Percentiles rank a stretch among this genome's conserved stretches.
Evolutionary conservation across 768 basidiomycete species (phyloP).

Genomic region (Auricularia auricula-judae): DNA sequence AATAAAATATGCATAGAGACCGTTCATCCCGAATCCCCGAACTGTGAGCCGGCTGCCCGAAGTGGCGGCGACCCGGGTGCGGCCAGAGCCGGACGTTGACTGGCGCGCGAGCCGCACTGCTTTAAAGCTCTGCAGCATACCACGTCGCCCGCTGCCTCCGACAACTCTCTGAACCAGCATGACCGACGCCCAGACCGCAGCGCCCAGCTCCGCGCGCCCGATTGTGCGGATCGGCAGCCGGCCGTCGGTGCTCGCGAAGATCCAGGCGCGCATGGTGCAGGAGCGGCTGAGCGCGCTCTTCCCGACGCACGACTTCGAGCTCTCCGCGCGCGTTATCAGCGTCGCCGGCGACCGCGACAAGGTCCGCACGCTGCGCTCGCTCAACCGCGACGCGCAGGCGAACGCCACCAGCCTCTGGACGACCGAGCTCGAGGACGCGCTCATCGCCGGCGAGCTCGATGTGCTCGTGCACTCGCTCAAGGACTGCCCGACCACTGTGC

Average conservation of each 20-base stretch:
- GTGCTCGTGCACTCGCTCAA: slow-evolving; percentile 90
- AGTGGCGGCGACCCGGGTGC: too few species aligned
- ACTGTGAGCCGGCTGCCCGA: too few species aligned
- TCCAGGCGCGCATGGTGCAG: slow-evolving; percentile 78
- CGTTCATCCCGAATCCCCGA: too few species aligned
- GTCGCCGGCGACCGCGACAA: slow-evolving; percentile 77
- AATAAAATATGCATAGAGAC: too few species aligned
- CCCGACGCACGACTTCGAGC: slow-evolving; percentile 36
- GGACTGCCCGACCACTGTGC: slow-evolving; percentile 84
- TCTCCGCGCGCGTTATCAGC: slow-evolving; percentile 27
- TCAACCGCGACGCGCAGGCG: neutral
- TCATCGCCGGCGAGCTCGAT: slow-evolving; percentile 65
- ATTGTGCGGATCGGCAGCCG: neutral
- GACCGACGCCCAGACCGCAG: neutral
- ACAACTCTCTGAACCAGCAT: neutral
- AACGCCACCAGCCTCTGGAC: slow-evolving; percentile 89
- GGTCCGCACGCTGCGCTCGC: slow-evolving; percentile 18
- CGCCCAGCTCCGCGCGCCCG: neutral
- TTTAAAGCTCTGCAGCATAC: neutral
- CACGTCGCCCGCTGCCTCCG: neutral
- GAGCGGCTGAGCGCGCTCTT: slow-evolving; percentile 47
- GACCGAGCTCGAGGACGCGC: slow-evolving; percentile 82
- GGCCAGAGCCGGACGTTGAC: too few species aligned
- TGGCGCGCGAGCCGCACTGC: too few species aligned
- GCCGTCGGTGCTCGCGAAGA: slow-evolving; percentile 70